Evolutionary conservation across 768 basidiomycete genomes (phyloP).

Genomic region (Mrakia frigida): DNA sequence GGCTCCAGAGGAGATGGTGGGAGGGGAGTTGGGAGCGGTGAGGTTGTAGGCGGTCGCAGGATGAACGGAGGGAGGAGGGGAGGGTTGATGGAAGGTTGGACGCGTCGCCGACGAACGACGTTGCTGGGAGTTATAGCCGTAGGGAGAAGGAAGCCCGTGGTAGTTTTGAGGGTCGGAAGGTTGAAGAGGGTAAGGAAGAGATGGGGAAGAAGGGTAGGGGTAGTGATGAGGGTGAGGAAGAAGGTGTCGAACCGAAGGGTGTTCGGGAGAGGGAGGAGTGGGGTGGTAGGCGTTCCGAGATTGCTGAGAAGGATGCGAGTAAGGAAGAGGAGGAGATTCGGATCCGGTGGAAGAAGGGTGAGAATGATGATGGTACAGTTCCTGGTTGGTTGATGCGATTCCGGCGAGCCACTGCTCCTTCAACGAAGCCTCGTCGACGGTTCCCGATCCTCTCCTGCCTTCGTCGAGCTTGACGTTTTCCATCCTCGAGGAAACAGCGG

Average conservation of each 20-base stretch:
- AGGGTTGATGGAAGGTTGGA: conserved; percentile 7
- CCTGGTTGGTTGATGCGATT: conserved; percentile 6
- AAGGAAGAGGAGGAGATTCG: not conserved
- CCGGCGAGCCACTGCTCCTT: conserved; percentile 26
- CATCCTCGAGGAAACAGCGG: conserved; percentile 1
- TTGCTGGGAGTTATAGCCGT: not conserved
- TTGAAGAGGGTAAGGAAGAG: not conserved
- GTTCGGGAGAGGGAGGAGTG: not conserved
- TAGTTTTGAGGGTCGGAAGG: not conserved
- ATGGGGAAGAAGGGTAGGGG: not conserved
- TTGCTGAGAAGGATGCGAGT: not conserved
- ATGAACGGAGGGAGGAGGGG: not conserved
- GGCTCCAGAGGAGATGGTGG: conserved; percentile 16
- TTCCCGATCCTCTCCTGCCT: not conserved
- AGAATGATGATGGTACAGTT: not conserved
- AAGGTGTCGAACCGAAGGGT: not conserved
- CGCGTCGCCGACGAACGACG: not conserved
- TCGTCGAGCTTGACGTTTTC: conserved; percentile 8
- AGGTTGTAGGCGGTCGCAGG: not conserved
- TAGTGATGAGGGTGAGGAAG: not conserved
- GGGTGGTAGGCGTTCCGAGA: not conserved
- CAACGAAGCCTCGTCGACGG: conserved; percentile 22
- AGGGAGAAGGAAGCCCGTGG: not conserved
- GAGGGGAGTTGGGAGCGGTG: not conserved
- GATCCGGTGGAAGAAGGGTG: not conserved